Evolutionary conservation across 2,329 filamentous ascomycete species (phyloP), one percentile per base, ranked within the genome.

Genomic region (Ascochyta koolunga): DNA sequence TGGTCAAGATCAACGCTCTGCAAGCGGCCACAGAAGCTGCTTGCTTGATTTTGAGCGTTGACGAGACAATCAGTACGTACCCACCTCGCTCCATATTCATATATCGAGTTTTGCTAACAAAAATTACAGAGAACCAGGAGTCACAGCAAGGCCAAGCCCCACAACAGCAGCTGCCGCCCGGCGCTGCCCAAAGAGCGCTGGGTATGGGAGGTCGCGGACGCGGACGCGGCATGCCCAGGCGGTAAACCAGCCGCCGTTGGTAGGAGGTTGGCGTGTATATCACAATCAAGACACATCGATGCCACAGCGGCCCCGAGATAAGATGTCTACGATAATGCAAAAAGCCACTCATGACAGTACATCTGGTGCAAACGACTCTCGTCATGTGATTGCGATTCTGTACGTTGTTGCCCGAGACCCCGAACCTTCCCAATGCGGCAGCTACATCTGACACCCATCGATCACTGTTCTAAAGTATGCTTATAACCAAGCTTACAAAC

Each of bases 1-100:
- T 98, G 61, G 90, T 99, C 73, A 99, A 99, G 86, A 83, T 96
- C 76, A 99, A 99, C 77, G 95, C 95, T 64, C 89, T 99, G 62
- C 92, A 96, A 80, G 93, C 95, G 18, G 95, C 95, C 45, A 93
- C 93, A 27, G 95, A 99, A 79, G 95, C 95, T 19, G 90, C 89
- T 65, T 99, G 95, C 80, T 79, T 99, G 80, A 98, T 99, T 65
- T 80, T 99, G 69, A 89, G 91, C 67, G 95, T 99, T 51, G 95
- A 99, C 73, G 95, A 99, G 86, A 99, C 95, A 29, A 98, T 99
- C 78, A 92, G 88, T 85, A 79, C 67, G 81, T 72, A 47, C 46
- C 37, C 24, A 22, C 21, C n/a, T 37, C 19, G 29, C 11, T 6
- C 24, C 29, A 45, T 21, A 48, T 13, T 10, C 15, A 9, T 24